Evolutionary conservation across 257 asterid genomes (phyloP), one percentile per base, ranked within the genome.

Genomic region (Cinchona pubescens): DNA sequence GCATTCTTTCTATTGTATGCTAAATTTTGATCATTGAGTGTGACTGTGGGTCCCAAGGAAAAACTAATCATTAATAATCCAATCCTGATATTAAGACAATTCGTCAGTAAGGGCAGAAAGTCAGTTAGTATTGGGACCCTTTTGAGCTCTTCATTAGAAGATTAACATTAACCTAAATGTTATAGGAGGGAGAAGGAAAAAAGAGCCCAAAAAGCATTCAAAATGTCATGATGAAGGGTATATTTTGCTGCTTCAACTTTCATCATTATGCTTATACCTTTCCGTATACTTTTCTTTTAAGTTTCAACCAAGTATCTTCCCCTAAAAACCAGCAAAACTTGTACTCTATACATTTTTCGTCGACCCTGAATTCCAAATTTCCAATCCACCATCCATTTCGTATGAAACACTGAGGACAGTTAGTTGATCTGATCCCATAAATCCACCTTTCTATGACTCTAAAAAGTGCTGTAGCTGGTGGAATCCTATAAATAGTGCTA

Each of bases 241-340:
- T 75, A 37, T 73, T 3, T 65, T 73, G 66, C 46, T 73, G 78
- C 75, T 73, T 78, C 78, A 7, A 27, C 84, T 78, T 15, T 82
- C 86, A 91, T 87, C 87, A 87, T 90, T 85, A 76, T 76, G 81
- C 46, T 75, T 48, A 65, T 76, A 79, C 81, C 84, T 84, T 88
- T 80, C 27, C 78, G 60, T 79, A 81, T 38, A 78, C 86, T 87
- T 85, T 84, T 71, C 80, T 76, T 85, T 74, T 69, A 83, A 78
- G 70, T 73, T 70, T 81, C 68, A 60, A 68, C 65, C 38, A 48
- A 56, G 59, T 30, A 21, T 42, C 67, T 71, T 62, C 68, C 27
- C 67, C 56, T 27, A 37, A 61, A 62, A 38, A 29, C 34, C 32
- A 72, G 49, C 27, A 67, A 71, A 69, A 76, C 61, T 61, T 76